Evolutionary conservation across 2,329 filamentous ascomycete species (phyloP).

Genomic region (Didymella sp.): DNA sequence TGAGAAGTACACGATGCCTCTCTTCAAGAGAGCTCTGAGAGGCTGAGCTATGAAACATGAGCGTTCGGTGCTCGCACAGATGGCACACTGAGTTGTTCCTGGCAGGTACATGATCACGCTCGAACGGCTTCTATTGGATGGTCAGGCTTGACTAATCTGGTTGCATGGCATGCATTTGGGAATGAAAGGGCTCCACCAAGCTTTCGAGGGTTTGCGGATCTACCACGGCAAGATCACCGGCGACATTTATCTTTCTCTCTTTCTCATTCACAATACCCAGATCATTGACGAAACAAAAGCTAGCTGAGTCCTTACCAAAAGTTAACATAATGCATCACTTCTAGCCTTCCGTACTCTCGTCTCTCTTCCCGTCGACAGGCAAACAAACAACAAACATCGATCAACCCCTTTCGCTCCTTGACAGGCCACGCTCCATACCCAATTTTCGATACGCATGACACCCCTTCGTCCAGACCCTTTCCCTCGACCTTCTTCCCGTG

Average conservation of each 20-base stretch:
- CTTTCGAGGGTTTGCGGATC: not conserved
- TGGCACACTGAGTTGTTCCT: not conserved
- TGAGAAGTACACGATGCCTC: not conserved
- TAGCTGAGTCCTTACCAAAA: too few relatives aligned
- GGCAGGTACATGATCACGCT: not conserved
- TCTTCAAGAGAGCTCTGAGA: conserved; percentile 2
- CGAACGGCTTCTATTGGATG: not conserved
- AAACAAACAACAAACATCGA: conserved; percentile 2
- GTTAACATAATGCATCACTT: not conserved
- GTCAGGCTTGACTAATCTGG: not conserved
- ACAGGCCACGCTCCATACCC: not conserved
- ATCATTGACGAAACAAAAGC: too few relatives aligned
- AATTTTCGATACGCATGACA: not conserved
- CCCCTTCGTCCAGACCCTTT: not conserved
- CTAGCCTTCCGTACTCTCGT: not conserved
- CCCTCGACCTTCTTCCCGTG: not conserved
- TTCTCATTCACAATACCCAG: too few relatives aligned
- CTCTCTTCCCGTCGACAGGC: not conserved
- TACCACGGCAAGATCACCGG: not conserved
- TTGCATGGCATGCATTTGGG: not conserved
- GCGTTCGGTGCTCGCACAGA: not conserved
- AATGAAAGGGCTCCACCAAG: not conserved
- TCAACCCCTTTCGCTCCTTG: not conserved
- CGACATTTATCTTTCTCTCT: not conserved
- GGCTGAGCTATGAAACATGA: not conserved